A percentile compares a stretch with the other conserved stretches of the same genome.
phyloP scores from a whole-genome alignment of 805 yeast species.

The Jamesozyma lodderae region DNA sequence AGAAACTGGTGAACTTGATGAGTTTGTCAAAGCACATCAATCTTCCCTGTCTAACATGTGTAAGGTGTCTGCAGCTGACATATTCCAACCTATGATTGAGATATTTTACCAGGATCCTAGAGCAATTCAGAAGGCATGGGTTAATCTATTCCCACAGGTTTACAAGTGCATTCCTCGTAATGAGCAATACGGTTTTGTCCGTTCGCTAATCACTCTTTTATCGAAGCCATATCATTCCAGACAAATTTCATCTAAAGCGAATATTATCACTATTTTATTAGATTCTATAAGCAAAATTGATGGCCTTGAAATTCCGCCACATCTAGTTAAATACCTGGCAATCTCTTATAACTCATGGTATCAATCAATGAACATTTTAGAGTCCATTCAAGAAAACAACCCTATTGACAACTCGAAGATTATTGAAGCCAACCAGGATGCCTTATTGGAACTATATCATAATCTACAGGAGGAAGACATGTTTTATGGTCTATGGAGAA shows the following conservation, averaged over 20 bases:
- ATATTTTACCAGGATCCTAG: conserved; percentile 74
- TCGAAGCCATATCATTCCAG: conserved; percentile 91
- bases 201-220: conserved; percentile 65
- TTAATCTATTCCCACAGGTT: conserved; percentile 71
- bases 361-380: conserved; percentile 76
- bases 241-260: conserved; percentile 78
- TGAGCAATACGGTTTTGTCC: conserved; percentile 77
- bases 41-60: conserved; percentile 22
- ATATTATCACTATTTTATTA: conserved; percentile 74
- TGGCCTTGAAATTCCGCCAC: conserved; percentile 81
- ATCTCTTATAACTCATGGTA: conserved; percentile 86
- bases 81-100: conserved; percentile 66
- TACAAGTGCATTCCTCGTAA: conserved; percentile 66
- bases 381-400: conserved; percentile 53
- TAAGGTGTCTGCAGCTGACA: conserved; percentile 44
- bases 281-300: conserved; percentile 75
- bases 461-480: conserved; percentile 87
- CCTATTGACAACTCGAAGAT: conserved; percentile 63
- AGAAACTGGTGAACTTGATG: conserved; percentile 18
- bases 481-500: conserved; percentile 96
- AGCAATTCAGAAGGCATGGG: conserved; percentile 78
- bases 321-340: conserved; percentile 80
- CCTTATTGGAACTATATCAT: conserved; percentile 81
- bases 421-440: conserved; percentile 80
- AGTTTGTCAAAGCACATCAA: conserved; percentile 30